Conservation (phyloP, 2,329 filamentous ascomycete genomes). For the Massarina eburnea region DNA sequence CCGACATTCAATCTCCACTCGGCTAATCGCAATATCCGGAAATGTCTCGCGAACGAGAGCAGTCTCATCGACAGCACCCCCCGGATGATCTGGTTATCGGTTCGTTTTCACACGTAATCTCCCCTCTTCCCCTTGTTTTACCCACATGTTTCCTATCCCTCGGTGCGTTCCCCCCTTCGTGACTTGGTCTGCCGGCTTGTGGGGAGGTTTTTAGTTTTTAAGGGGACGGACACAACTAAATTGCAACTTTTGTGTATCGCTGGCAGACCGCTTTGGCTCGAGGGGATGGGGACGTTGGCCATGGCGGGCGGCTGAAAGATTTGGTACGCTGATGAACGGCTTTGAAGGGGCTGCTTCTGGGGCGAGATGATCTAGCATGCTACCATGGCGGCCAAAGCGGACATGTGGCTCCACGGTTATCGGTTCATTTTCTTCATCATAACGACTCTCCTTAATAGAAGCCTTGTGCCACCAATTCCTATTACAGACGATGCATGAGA, state of each 20-base stretch:
- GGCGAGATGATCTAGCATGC: conserved; percentile 30
- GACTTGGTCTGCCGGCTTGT: conserved; percentile 45
- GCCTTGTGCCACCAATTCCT: neutral
- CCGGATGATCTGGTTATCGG: conserved; percentile 33
- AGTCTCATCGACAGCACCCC: conserved; percentile 26
- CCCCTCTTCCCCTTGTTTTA: conserved; percentile 26
- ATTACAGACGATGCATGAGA: neutral
- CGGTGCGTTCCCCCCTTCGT: conserved; percentile 37
- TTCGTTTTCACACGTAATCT: conserved; percentile 35
- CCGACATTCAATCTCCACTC: conserved; percentile 19
- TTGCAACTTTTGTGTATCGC: conserved; percentile 30
- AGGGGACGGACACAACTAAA: conserved; percentile 43
- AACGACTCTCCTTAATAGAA: conserved; percentile 16
- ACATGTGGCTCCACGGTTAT: neutral
- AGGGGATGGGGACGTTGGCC: conserved; percentile 12
- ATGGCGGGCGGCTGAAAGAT: conserved; percentile 23
- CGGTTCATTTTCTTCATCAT: conserved; percentile 12
- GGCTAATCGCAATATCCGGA: conserved; percentile 7
- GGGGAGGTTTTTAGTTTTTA: conserved; percentile 41
- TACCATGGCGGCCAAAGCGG: conserved; percentile 17
- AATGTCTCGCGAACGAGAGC: conserved; percentile 25
- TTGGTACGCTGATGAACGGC: conserved; percentile 11
- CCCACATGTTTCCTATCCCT: conserved; percentile 27
- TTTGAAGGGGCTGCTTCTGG: conserved; percentile 30
- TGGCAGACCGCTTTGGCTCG: conserved; percentile 17